phyloP scores from a whole-genome alignment of 2,329 filamentous ascomycete genomes.

The Akanthomyces dipterigenus region DNA sequence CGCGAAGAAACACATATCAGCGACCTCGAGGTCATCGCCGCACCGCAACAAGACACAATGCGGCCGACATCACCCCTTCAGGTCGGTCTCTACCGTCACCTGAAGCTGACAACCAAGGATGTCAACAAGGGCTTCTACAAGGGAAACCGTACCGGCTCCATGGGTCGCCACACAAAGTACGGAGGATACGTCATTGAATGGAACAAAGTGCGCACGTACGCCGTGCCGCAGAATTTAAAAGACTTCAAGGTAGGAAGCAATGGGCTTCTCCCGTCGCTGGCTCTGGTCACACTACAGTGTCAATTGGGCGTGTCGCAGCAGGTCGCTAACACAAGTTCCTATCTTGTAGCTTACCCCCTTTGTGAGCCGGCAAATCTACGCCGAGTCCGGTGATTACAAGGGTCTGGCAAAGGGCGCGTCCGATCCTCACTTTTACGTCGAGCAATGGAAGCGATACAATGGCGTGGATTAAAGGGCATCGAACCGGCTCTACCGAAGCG shows the following conservation, averaged over 20 bases:
- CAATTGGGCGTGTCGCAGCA: neutral
- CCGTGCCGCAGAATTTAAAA: slow-evolving; percentile 62
- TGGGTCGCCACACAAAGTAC: slow-evolving; percentile 77
- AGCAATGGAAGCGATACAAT: slow-evolving; percentile 62
- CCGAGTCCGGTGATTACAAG: slow-evolving; percentile 47
- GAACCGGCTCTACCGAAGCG: neutral
- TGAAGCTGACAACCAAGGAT: slow-evolving; percentile 85
- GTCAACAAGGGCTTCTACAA: slow-evolving; percentile 95
- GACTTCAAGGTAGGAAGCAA: slow-evolving; percentile 61
- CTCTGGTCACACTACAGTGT: neutral
- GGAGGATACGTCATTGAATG: slow-evolving; percentile 82
- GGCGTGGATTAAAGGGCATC: slow-evolving; percentile 43
- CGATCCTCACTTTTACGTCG: slow-evolving; percentile 55
- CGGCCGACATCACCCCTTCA: slow-evolving; percentile 58
- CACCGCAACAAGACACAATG: slow-evolving; percentile 35
- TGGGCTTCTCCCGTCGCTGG: neutral
- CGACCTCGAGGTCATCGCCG: neutral
- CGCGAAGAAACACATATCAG: no score
- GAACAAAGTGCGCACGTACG: slow-evolving; percentile 84
- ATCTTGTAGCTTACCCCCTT: slow-evolving; percentile 66
- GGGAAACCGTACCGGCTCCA: slow-evolving; percentile 80
- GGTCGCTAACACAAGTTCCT: neutral
- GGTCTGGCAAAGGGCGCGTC: slow-evolving; percentile 47
- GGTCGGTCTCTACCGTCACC: slow-evolving; percentile 62
- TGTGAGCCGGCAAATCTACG: slow-evolving; percentile 55